Evolutionary conservation across 352 stramenopile genomes (phyloP), one percentile per base, ranked within the genome.

Genomic region (Phytophthora megakarya): DNA sequence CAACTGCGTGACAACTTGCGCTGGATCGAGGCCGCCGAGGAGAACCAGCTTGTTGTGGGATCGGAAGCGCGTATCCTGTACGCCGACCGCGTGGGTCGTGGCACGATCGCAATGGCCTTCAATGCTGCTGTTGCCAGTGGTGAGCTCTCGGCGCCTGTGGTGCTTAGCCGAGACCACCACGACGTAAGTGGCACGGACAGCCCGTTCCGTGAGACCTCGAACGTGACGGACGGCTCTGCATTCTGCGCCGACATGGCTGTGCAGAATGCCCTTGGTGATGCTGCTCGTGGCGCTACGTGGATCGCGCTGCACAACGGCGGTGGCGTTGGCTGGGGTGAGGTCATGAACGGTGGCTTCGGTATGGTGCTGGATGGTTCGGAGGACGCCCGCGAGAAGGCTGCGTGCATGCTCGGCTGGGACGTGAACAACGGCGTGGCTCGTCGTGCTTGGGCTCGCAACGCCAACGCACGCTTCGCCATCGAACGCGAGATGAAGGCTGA

Each of bases 241-340:
- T 97, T 95, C 72, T 91, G 76, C 33, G 89, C 89, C 18, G 89
- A 97, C 55, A 97, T 97, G 89, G 86, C 89, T 3, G 87, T 96
- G 57, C 89, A 97, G 61, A 97, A 97, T 69, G 85, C 90, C 28
- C 86, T 97, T 23, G 89, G 89, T 8, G 88, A 96, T 64, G 84
- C 86, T 16, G 81, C 88, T 23, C 84, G 89, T 43, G 89, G 89
- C 9, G 86, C 87, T 39, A 96, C 89, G 23, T 96, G 88, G 88
- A 82, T 96, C 23, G 80, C 84, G 23, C 84, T 96, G 62, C 89
- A 97, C 75, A 97, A 97, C 67, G 86, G 89, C 46, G 89, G 89
- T n/a, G 89, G 89, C 23, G 80, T 92, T 32, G 89, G 89, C 64
- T 96, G 89, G 88, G 89, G 89, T 26, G 83, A 97, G 61, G 88